Percentiles rank a stretch among this genome's conserved stretches.
Conservation (phyloP, 2,329 filamentous ascomycete genomes). For the Colletotrichum lupini region DNA sequence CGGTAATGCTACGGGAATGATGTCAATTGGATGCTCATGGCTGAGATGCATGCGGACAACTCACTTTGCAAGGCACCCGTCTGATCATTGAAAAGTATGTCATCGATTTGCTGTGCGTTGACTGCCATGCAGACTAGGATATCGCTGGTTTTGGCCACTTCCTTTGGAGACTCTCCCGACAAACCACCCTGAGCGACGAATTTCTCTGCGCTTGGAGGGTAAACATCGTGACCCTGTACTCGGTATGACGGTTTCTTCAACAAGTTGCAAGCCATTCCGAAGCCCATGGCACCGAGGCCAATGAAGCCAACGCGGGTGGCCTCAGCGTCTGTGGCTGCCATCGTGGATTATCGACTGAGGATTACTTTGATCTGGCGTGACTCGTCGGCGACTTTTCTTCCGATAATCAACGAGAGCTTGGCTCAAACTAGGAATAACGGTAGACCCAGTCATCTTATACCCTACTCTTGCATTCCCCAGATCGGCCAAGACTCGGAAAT, state of each 20-base stretch:
- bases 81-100: constrained; percentile 45
- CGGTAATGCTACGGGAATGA: constrained; percentile 26
- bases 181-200: constrained; percentile 41
- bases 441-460: constrained; percentile 29
- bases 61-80: constrained; percentile 39
- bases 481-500: constrained; percentile 10
- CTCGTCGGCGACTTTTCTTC: constrained; percentile 1
- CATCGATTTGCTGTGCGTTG: constrained; percentile 46
- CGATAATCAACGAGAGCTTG: neutral
- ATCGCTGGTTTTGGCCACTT: constrained; percentile 42
- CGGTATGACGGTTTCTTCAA: constrained; percentile 42
- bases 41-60: neutral
- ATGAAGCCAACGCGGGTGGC: constrained; percentile 44
- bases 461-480: constrained; percentile 12
- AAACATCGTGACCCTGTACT: constrained; percentile 48
- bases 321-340: constrained; percentile 21
- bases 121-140: constrained; percentile 51
- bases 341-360: neutral
- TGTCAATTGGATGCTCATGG: neutral
- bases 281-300: constrained; percentile 52
- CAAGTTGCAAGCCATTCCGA: constrained; percentile 49
- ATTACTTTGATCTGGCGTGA: neutral
- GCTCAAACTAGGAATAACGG: constrained; percentile 8
- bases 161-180: constrained; percentile 38
- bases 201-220: constrained; percentile 41